These are phyloP conservation scores for Neolentinus lepideus DNA, from an alignment of 1,284 basidiomycete species.

Conservation along the genomic window DNA sequence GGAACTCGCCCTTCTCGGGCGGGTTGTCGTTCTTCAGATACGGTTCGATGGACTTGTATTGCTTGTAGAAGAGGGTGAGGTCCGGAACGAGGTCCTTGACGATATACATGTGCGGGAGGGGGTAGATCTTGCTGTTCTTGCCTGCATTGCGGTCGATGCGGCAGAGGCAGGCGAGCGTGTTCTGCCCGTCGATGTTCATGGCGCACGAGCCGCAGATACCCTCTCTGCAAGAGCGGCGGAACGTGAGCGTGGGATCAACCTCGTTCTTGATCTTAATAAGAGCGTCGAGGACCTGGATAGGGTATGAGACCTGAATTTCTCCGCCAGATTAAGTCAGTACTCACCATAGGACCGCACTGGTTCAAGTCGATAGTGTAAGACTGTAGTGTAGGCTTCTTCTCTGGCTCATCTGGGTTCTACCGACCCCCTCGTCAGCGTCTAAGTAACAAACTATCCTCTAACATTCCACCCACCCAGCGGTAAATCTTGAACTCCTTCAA, in stretches of 20 bases:
- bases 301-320: conserved; percentile 1
- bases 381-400: conserved; percentile 88
- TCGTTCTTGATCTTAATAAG: conserved; percentile 99
- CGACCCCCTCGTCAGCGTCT: neutral
- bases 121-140: conserved; percentile 91
- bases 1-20: conserved; percentile 76
- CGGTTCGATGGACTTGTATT: conserved; percentile 99
- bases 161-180: conserved; percentile 97
- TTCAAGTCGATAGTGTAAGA: conserved; percentile 91
- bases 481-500: conserved; percentile 95
- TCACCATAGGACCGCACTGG: conserved; percentile 93
- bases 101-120: conserved; percentile 99
- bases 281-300: conserved; percentile 70
- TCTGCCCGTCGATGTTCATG: conserved; percentile 98
- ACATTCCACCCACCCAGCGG: conserved; percentile 72
- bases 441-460: neutral
- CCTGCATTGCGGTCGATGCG: conserved; percentile 76
- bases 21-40: conserved; percentile 91
- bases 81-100: conserved; percentile 97
- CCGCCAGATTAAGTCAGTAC: conserved; percentile 13
- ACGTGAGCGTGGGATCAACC: conserved; percentile 92
- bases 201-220: conserved; percentile 98
- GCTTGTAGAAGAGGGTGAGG: conserved; percentile 94
- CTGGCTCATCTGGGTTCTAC: conserved; percentile 93
- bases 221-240: conserved; percentile 95